A percentile compares a stretch with the other conserved stretches of the same genome.
Conservation (phyloP, 2,329 filamentous ascomycete genomes). For the Aspergillus japonicus region DNA sequence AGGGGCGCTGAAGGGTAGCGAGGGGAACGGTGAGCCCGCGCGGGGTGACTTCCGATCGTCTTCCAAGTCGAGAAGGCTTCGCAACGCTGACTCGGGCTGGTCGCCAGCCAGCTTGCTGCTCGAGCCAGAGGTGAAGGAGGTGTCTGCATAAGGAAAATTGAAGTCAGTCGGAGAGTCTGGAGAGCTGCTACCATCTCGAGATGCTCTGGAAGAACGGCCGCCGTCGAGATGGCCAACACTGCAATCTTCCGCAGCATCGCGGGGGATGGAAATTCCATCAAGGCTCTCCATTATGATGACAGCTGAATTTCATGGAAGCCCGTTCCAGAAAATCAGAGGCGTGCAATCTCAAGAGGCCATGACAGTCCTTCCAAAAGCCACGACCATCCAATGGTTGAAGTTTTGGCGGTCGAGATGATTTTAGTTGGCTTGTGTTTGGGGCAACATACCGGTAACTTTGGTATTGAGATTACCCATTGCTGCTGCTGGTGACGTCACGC, state of each 20-base stretch:
- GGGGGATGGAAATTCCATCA: slow-evolving; percentile 34
- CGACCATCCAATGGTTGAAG: not conserved
- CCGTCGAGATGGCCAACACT: slow-evolving; percentile 17
- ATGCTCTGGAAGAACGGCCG: slow-evolving; percentile 22
- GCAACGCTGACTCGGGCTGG: slow-evolving; percentile 9
- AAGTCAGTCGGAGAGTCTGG: slow-evolving; percentile 14
- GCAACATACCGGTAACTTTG: not conserved
- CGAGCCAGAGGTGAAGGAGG: slow-evolving; percentile 12
- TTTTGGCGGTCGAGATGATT: not conserved
- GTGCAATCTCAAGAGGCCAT: slow-evolving; percentile 1
- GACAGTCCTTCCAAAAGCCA: not conserved
- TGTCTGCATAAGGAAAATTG: slow-evolving; percentile 9
- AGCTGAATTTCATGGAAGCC: not conserved
- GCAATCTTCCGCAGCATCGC: slow-evolving; percentile 25
- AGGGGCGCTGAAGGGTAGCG: slow-evolving; percentile 33
- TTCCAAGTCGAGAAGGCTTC: slow-evolving; percentile 17
- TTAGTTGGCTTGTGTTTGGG: not conserved
- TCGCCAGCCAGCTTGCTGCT: slow-evolving; percentile 18
- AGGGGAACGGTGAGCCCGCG: slow-evolving; percentile 27
- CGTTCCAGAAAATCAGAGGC: not conserved
- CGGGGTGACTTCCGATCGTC: slow-evolving; percentile 19
- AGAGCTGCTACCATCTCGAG: slow-evolving; percentile 17
- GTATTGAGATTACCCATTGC: not conserved
- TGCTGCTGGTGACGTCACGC: not conserved
- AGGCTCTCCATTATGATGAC: slow-evolving; percentile 39